Conservation (phyloP, 1,284 basidiomycete genomes). For the Polyporus tsugae region DNA sequence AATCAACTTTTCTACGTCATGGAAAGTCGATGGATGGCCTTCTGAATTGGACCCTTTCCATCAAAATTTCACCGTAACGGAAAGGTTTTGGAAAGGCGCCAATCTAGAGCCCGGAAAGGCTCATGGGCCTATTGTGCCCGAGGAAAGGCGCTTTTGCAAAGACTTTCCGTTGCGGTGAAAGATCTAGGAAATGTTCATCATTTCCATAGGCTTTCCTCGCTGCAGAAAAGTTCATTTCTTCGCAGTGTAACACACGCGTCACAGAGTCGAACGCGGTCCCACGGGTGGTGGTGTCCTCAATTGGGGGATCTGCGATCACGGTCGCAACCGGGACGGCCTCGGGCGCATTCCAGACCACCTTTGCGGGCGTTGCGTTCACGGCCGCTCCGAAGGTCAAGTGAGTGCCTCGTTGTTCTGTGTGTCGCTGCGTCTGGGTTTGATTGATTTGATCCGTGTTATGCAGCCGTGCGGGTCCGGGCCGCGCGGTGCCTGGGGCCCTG, state of each 20-base stretch:
- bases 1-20: no score
- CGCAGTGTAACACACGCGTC: background rate
- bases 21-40: no score
- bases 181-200: no score
- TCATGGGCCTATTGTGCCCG: no score
- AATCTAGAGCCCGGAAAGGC: no score
- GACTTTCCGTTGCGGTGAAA: no score
- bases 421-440: background rate
- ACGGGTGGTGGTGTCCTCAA: slow-evolving; percentile 38
- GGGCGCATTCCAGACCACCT: slow-evolving; percentile 32
- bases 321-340: slow-evolving; percentile 32
- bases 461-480: slow-evolving; percentile 7
- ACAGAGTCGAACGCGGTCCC: slow-evolving; percentile 35
- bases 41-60: no score
- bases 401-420: background rate
- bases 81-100: no score
- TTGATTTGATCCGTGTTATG: background rate
- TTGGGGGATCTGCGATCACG: slow-evolving; percentile 23
- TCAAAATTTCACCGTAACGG: no score
- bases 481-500: slow-evolving; percentile 7
- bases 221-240: background rate
- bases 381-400: slow-evolving; percentile 22
- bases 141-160: no score
- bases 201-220: background rate
- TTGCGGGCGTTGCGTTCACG: slow-evolving; percentile 39